Evolutionary conservation across 805 yeast species (phyloP).

Genomic region (Huiozyma sinensis): DNA sequence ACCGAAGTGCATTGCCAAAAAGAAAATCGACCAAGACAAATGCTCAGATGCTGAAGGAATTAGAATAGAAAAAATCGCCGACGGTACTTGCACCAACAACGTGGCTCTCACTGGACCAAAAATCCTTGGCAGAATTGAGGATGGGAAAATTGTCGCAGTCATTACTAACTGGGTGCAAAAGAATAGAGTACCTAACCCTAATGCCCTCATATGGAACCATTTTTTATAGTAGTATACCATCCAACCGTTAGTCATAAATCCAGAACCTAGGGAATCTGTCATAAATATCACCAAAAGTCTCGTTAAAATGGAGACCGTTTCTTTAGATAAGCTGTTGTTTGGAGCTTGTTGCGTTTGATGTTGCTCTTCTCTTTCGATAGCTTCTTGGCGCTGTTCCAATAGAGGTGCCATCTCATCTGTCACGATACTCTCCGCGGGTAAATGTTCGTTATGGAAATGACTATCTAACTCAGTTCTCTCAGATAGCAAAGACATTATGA

Average conservation of each 20-base stretch:
- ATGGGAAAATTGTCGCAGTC: conserved; percentile 63
- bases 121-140: conserved; percentile 53
- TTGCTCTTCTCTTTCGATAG: conserved; percentile 1
- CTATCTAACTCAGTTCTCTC: conserved; percentile 40
- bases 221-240: conserved; percentile 67
- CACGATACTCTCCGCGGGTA: conserved; percentile 11
- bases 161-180: conserved; percentile 52
- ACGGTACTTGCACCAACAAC: conserved; percentile 64
- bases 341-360: not conserved
- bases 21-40: conserved; percentile 35
- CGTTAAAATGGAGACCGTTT: conserved; percentile 35
- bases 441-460: conserved; percentile 9
- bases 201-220: conserved; percentile 42
- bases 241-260: conserved; percentile 87
- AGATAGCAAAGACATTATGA: conserved; percentile 41
- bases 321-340: conserved; percentile 26
- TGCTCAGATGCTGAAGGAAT: conserved; percentile 38
- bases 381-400: conserved; percentile 7
- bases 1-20: conserved; percentile 46
- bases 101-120: conserved; percentile 78
- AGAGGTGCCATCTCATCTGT: conserved; percentile 21
- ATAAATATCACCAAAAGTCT: conserved; percentile 54
- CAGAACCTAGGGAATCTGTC: conserved; percentile 79
- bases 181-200: conserved; percentile 56
- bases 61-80: conserved; percentile 50